Base-by-base conservation (phyloP, 2,329 filamentous ascomycete genomes). In the Colletotrichum sp. region DNA sequence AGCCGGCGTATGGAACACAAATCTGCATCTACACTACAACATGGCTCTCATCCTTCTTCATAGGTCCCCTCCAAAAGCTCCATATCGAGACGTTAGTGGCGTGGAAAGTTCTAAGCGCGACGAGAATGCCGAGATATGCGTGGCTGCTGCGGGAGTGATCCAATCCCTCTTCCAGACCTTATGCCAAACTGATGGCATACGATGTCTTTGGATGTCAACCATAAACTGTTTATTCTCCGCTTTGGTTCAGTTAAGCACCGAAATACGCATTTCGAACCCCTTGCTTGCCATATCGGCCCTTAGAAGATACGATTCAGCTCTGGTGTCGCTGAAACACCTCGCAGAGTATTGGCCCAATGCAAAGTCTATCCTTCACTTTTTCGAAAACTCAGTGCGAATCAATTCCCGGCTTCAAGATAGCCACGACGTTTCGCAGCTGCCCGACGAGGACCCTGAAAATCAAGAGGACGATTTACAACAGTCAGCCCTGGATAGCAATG, bases 381-480 rank as follows among this genome's bases (percentile, higher is more conserved):
- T 52, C n/a, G n/a, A 52, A 52, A 52, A 52, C 10, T 52, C 44
- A 1, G 44, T 52, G n/a, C 44, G 1, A 8, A 52, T 52, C n/a
- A 52, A 52, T 52, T 52, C 44, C 6, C 44, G 0, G 44, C 2
- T 52, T 21, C 44, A 52, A 8, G 10, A 13, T 8, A 13, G 44
- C 3, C 44, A 52, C 44, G n/a, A 2, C 0, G 0, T 4, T 21
- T 21, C 44, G n/a, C n/a, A 24, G 0, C 1, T 13, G 2, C 3
- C 6, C n/a, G 1, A 21, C 12, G n/a, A 5, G 44, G 44, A 49
- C 18, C n/a, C n/a, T 49, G 44, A 21, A 49, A 49, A 49, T 49
- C 9, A 49, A 13, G 6, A 49, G 6, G 3, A 21, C 10, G 18
- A n/a, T 21, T 0, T 21, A 13, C 44, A 2, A 21, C n/a, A 52